Evolutionary conservation across 495 filamentous ascomycete genomes (phyloP), one percentile per base, ranked within the genome.

Genomic region (Podospora bellae-mahoneyi): DNA sequence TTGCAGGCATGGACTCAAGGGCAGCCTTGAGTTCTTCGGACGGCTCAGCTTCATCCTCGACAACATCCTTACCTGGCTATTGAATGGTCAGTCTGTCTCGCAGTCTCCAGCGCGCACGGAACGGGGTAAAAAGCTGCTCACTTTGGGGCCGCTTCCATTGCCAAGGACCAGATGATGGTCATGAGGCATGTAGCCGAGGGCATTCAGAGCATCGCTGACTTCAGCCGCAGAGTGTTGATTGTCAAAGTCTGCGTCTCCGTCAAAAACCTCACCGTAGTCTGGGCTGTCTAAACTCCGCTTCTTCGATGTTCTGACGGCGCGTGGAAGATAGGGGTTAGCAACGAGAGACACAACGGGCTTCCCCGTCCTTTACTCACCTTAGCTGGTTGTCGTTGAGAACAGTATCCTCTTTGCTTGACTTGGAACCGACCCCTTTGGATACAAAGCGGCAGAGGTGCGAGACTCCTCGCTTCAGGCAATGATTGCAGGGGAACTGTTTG

Each of bases 401-500:
- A 4, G 62, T 54, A 2, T 71, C 72, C 30, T 69, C 66, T 55
- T 62, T 74, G 72, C 54, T 61, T 19, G 64, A 44, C 59, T 66
- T 74, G n/a, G 67, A n/a, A 10, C 56, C 59, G 2, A 63, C 16
- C 6, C 70, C 64, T 66, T 76, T 75, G 18, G 68, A 65, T 3
- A 69, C 69, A 66, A 78, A 82, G 5, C 72, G 74, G 64, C 81
- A 83, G 2, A 78, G 68, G 66, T 81, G 78, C 2, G 79, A 74
- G 1, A 80, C 77, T 23, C 75, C 76, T 67, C 81, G 70, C 62
- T 76, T 75, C 19, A 74, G 64, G 72, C 81, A 83, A 62, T 82
- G 79, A 58, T 80, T 79, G 73, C 81, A 83, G 1, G 81, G 81
- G 64, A 80, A 83, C 68, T 77, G 68, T 20, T 77, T 74, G 62